phyloP scores from a whole-genome alignment of 2,329 filamentous ascomycete genomes.

The Neofusicoccum laricinum region DNA sequence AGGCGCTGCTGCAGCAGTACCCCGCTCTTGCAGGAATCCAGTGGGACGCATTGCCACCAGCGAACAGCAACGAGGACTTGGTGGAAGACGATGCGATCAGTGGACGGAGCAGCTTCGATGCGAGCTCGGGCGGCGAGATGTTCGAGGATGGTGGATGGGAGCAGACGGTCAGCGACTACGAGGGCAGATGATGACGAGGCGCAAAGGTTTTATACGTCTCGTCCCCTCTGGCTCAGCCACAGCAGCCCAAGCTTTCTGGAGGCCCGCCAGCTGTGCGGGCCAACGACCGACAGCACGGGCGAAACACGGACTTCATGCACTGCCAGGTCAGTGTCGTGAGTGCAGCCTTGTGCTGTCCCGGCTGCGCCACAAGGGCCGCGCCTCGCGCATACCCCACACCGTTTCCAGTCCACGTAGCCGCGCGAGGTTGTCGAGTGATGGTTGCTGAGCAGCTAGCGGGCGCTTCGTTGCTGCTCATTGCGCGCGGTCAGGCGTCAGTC shows the following conservation, averaged over 20 bases:
- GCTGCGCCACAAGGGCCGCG: not conserved
- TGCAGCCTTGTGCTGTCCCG: not conserved
- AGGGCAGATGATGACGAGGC: not conserved
- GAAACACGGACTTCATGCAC: not conserved
- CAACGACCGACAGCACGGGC: not conserved
- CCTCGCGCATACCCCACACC: not conserved
- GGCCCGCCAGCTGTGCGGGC: not conserved
- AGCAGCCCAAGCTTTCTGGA: not conserved
- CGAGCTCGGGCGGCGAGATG: constrained; percentile 66
- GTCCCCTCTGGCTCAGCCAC: not conserved
- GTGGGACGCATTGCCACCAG: constrained; percentile 74
- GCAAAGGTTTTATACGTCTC: not conserved
- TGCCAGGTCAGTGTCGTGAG: not conserved
- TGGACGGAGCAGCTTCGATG: constrained; percentile 80
- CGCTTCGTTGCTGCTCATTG: not conserved
- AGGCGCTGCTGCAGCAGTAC: constrained; percentile 85
- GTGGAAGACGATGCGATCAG: constrained; percentile 48
- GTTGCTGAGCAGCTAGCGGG: not conserved
- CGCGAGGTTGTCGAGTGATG: not conserved
- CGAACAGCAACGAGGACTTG: constrained; percentile 48
- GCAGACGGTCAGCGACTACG: constrained; percentile 14
- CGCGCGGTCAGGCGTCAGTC: no score
- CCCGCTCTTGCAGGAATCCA: constrained; percentile 88
- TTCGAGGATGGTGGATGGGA: constrained; percentile 60
- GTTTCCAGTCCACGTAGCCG: not conserved